phyloP scores from a whole-genome alignment of 177 flowering plant genomes.

The Vitis hybrid region DNA sequence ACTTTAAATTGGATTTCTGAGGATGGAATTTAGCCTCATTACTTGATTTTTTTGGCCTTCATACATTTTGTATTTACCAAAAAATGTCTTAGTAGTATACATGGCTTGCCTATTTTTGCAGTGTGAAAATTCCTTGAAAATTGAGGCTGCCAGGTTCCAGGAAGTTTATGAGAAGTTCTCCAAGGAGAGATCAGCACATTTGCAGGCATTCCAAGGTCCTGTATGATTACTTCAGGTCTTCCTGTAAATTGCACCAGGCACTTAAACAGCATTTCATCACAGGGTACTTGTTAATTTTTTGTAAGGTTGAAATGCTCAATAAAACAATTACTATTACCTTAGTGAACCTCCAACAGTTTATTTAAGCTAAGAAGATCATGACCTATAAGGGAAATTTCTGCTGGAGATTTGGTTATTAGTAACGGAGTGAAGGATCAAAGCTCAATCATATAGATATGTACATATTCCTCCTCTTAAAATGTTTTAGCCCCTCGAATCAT shows the following conservation, averaged over 20 bases:
- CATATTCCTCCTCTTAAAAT: no score
- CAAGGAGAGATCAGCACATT: constrained; percentile 68
- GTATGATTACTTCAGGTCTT: neutral
- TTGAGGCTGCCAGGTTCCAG: constrained; percentile 71
- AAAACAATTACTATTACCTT: neutral
- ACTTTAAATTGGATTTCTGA: neutral
- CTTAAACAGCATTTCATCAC: neutral
- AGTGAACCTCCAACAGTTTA: neutral
- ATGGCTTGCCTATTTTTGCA: constrained; percentile 21
- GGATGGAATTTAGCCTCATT: neutral
- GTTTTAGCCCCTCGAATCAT: no score
- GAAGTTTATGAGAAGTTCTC: constrained; percentile 63
- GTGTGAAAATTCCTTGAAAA: constrained; percentile 78
- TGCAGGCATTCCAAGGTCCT: constrained; percentile 70
- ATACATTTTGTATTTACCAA: neutral
- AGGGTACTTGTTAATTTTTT: neutral
- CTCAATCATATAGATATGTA: no score
- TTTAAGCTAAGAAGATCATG: neutral
- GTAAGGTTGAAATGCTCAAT: neutral
- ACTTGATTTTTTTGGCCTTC: constrained; percentile 1
- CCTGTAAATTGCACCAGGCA: neutral
- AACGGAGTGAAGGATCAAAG: no score
- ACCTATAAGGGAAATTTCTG: neutral
- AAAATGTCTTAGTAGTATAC: neutral
- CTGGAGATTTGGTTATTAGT: no score